phyloP scores from a whole-genome alignment of 2,329 filamentous ascomycete species.

The Ilyonectria destructans region DNA sequence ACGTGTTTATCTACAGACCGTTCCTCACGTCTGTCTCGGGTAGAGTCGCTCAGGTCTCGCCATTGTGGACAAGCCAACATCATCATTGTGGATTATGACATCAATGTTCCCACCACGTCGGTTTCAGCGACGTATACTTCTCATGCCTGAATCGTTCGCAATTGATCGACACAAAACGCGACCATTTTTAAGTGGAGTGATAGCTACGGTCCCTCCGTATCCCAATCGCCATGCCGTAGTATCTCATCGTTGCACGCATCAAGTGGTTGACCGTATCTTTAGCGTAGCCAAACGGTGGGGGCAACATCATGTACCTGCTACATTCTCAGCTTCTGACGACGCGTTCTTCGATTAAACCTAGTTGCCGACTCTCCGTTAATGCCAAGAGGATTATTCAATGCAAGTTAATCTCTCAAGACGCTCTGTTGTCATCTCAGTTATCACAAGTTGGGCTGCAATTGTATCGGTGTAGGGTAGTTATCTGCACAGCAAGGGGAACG shows the following conservation, averaged over 20 bases:
- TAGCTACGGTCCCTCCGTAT: not conserved
- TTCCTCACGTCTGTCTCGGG: not conserved
- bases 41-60: not conserved
- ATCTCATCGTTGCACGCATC: not conserved
- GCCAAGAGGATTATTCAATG: not conserved
- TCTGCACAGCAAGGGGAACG: not conserved
- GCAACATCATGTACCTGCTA: not conserved
- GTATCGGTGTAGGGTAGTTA: not conserved
- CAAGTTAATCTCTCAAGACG: not conserved
- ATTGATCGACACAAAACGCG: conserved; percentile 4
- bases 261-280: not conserved
- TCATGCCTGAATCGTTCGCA: not conserved
- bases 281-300: not conserved
- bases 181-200: not conserved
- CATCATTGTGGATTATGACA: conserved; percentile 10
- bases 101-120: not conserved
- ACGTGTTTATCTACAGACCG: not conserved
- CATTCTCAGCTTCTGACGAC: not conserved
- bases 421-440: not conserved
- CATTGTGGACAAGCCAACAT: not conserved
- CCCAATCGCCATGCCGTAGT: not conserved
- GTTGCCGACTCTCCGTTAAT: not conserved
- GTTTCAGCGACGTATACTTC: not conserved
- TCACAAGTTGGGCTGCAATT: not conserved
- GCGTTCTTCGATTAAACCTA: not conserved